These are phyloP conservation scores for Galerina sulciceps DNA, from an alignment of 768 basidiomycete genomes.

Conservation along the genomic window DNA sequence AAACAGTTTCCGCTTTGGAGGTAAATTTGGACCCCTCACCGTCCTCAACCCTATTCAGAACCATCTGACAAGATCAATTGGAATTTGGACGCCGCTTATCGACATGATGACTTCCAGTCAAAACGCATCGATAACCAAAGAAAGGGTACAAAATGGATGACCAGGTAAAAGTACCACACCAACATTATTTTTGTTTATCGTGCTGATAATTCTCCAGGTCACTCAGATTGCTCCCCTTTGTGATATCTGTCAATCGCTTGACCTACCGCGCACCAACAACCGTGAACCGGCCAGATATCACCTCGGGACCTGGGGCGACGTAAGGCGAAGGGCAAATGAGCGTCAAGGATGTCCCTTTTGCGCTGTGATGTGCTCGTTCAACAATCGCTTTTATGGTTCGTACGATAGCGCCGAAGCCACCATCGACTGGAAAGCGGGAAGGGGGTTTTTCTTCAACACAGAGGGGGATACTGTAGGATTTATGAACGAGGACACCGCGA, in stretches of 20 bases:
- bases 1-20: too few relatives aligned
- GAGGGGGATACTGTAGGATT: not conserved
- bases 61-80: too few relatives aligned
- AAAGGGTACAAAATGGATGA: too few relatives aligned
- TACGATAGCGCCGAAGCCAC: not conserved
- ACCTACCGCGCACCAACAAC: not conserved
- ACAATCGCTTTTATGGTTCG: not conserved
- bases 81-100: too few relatives aligned
- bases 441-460: not conserved
- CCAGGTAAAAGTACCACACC: too few relatives aligned
- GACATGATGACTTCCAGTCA: too few relatives aligned
- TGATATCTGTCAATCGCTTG: not conserved
- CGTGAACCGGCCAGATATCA: not conserved
- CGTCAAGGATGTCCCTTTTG: not conserved
- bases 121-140: too few relatives aligned
- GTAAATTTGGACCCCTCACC: too few relatives aligned
- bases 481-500: not conserved
- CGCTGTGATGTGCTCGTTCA: not conserved
- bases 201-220: too few relatives aligned
- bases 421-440: not conserved
- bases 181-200: too few relatives aligned
- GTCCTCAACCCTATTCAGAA: too few relatives aligned
- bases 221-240: not conserved
- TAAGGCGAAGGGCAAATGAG: not conserved
- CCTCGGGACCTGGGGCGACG: not conserved